Evolutionary conservation across 352 stramenopile genomes (phyloP).

Genomic region (Globisporangium irregulare): DNA sequence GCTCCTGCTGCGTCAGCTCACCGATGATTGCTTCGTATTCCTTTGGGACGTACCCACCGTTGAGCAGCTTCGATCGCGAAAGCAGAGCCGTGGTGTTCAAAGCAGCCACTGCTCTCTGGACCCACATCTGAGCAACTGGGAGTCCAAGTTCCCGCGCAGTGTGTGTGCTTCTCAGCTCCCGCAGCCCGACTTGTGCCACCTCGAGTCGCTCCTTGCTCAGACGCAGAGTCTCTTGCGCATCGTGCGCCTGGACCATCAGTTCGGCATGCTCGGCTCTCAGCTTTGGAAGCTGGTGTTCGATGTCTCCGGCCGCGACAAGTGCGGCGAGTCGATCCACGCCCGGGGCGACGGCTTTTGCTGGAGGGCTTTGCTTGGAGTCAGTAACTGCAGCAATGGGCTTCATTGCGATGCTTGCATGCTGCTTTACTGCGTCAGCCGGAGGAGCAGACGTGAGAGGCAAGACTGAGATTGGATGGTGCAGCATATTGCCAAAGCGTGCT

Average conservation of each 20-base stretch:
- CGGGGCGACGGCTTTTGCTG: constrained; percentile 20
- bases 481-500: constrained; percentile 15
- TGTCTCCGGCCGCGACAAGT: constrained; percentile 49
- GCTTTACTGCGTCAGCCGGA: background rate
- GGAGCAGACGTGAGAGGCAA: constrained; percentile 6
- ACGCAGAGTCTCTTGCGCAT: constrained; percentile 62
- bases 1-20: constrained; percentile 20
- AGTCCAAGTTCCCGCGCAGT: constrained; percentile 65
- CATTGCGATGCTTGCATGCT: background rate
- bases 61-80: constrained; percentile 27
- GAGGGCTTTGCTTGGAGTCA: constrained; percentile 3
- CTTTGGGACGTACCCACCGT: constrained; percentile 37
- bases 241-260: constrained; percentile 62
- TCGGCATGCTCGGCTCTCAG: constrained; percentile 72
- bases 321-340: constrained; percentile 59
- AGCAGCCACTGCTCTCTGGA: constrained; percentile 40
- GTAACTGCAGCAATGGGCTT: background rate
- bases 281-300: constrained; percentile 69
- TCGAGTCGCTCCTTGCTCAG: constrained; percentile 61
- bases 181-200: constrained; percentile 45
- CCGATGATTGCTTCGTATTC: constrained; percentile 46
- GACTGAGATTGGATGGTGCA: constrained; percentile 20
- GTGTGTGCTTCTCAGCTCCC: constrained; percentile 59
- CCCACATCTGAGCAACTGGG: constrained; percentile 57
- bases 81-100: constrained; percentile 51